Base-by-base conservation (phyloP, 345 rosid species). In the Streptanthus diversifolius region DNA sequence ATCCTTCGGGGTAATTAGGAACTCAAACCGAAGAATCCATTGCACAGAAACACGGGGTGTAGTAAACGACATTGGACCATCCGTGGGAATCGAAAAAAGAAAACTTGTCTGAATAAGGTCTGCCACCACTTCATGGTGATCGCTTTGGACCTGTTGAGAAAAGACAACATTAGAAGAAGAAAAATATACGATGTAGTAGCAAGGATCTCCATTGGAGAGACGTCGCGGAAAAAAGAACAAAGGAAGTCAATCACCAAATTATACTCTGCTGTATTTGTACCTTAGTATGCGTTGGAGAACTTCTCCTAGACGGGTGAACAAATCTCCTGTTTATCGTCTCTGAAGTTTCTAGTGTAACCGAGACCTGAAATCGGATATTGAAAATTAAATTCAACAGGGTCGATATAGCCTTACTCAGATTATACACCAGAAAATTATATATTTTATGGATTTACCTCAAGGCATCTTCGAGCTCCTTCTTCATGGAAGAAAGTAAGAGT, bases 21-120 rank as follows among this genome's bases (percentile, higher is more conserved):
- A 95, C 84, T 95, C 99, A 80, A 95, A 95, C 68, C 97, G 85
- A 17, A 95, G 81, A 77, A 81, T 88, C 99, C 99, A 95, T 63
- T 88, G 87, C 72, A 90, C 93, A 22, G 91, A 88, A 76, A 95
- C 86, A 63, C 78, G 87, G 11, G 83, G 82, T 47, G 99, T 88
- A 39, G 92, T 81, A 82, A 95, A 95, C 49, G 99, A 91, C 99
- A 90, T 91, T 10, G 98, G 97, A 27, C 98, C 99, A 74, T 95
- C 98, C 79, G 83, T 83, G n/a, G 97, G 99, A 80, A 95, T 79
- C 30, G 96, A 88, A 75, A 95, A 95, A 17, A 90, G 95, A 81
- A 95, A 95, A 84, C 99, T 88, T 22, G 99, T 87, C 74, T 95
- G 99, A 65, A 91, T 84, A 81, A 91, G 79, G 81, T 95, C 97